Conservation (phyloP, 1,284 basidiomycete species). For the Cutaneotrichosporon cutaneum region DNA sequence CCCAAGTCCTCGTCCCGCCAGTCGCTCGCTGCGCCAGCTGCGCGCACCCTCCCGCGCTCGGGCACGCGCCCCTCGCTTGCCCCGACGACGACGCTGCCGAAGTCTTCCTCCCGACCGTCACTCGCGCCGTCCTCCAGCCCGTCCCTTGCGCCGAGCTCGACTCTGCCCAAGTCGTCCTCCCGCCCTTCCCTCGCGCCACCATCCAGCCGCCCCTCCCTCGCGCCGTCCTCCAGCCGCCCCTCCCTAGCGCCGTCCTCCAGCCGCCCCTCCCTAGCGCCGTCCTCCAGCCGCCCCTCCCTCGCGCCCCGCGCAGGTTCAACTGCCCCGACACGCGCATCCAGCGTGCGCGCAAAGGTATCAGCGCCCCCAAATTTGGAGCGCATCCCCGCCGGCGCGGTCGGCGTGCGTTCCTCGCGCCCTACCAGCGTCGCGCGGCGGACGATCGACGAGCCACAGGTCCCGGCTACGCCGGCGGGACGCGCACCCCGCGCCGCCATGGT, state of each 20-base stretch:
- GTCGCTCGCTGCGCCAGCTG: background rate
- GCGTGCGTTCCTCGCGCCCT: background rate
- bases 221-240: background rate
- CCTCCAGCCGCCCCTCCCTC: background rate
- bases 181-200: background rate
- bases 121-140: background rate
- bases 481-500: conserved; percentile 7
- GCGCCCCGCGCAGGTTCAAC: background rate
- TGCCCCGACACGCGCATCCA: background rate
- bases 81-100: background rate
- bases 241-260: background rate
- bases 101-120: background rate
- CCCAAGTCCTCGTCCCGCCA: background rate
- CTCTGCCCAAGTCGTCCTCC: background rate
- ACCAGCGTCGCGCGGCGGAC: no score
- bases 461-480: conserved; percentile 1
- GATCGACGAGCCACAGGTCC: background rate
- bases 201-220: background rate
- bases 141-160: background rate
- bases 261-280: background rate
- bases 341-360: background rate
- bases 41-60: background rate
- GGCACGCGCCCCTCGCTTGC: background rate
- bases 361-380: background rate
- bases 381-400: background rate